Conservation (phyloP, 2,329 filamentous ascomycete species). For the Drechmeria coniospora region DNA sequence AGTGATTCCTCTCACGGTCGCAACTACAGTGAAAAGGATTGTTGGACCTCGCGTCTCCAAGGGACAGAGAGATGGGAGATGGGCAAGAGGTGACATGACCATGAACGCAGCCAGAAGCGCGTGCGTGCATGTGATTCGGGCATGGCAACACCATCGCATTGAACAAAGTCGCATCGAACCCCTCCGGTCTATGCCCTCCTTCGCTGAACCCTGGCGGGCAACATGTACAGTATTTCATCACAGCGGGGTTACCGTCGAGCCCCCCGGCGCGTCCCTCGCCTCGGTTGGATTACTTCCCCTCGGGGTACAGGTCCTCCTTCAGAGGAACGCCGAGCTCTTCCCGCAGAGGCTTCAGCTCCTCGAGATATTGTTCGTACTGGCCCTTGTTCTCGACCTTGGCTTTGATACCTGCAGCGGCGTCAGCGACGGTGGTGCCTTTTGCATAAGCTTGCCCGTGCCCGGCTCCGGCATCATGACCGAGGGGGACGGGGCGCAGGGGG, state of each 20-base stretch:
- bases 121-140: conserved; percentile 9
- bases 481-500: too few species aligned
- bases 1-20: too few species aligned
- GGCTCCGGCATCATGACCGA: too few species aligned
- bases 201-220: conserved; percentile 13
- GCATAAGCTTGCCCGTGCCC: too few species aligned
- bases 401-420: conserved; percentile 64
- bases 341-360: conserved; percentile 80
- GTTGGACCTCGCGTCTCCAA: too few species aligned
- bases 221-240: conserved; percentile 20
- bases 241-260: not conserved
- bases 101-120: too few species aligned
- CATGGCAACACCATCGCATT: conserved; percentile 17
- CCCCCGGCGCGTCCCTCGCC: not conserved
- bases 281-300: conserved; percentile 27
- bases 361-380: conserved; percentile 93
- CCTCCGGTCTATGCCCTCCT: conserved; percentile 13
- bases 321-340: conserved; percentile 85
- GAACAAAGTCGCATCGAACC: conserved; percentile 14
- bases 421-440: too few species aligned
- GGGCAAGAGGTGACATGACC: too few species aligned
- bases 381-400: conserved; percentile 97
- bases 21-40: too few species aligned
- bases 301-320: conserved; percentile 86
- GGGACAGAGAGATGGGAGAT: too few species aligned